Evolutionary conservation across 768 basidiomycete genomes (phyloP), one percentile per base, ranked within the genome.

Genomic region (Obba rivulosa): DNA sequence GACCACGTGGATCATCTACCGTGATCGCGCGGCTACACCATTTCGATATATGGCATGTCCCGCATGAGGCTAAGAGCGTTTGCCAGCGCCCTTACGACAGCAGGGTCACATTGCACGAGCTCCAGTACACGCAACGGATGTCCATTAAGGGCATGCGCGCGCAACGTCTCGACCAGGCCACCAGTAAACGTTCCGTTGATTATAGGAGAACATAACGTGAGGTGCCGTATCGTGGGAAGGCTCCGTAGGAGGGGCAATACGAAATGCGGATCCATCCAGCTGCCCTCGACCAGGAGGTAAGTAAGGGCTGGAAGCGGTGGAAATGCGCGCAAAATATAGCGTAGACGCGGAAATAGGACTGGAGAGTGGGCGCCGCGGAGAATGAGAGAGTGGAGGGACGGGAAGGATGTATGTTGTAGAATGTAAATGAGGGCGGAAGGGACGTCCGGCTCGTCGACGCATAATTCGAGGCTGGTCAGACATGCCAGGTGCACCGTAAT

Each of bases 371-470:
- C 8, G 18, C 22, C 13, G 38, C 38, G 31, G 37, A 86, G 68
- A 38, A 64, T 65, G 38, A 87, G 66, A 23, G 67, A 69, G 48
- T 60, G 66, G 25, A 84, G 71, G 25, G 64, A 62, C 20, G 80
- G 82, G 7, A 73, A 65, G 16, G 65, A 69, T 17, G 84, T 55
- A 50, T 75, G 74, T 36, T 75, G 72, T 46, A 79, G 64, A 52
- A 83, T 66, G 42, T 70, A 68, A 17, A 73, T 62, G 23, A 86
- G 69, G 57, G 85, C 84, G 42, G 74, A 74, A 34, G 83, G 81
- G 38, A 85, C 78, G 57, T 84, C 79, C 23, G 64, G 65, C 21
- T 74, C 72, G 55, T 77, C 73, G 45, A 81, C 72, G 34, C 67
- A 59, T 18, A 87, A 63, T 34, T 74, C 72, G 22, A 87, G 67